phyloP scores from a whole-genome alignment of 1,284 basidiomycete genomes.

The Apiotrichum akiyoshidainum region DNA sequence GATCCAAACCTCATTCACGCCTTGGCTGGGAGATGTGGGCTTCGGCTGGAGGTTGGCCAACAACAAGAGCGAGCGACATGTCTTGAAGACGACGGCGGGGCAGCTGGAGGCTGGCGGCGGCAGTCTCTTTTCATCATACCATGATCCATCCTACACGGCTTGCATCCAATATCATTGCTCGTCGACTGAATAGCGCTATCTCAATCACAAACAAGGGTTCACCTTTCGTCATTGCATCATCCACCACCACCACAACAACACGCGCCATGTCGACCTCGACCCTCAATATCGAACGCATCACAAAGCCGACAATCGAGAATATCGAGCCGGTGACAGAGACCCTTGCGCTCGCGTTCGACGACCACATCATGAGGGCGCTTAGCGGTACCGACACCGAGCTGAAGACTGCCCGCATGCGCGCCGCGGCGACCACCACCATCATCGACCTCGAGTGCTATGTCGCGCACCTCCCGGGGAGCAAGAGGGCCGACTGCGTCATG shows the following conservation, averaged over 20 bases:
- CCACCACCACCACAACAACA: not conserved
- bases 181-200: not conserved
- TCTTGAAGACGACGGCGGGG: no score
- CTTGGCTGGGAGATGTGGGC: no score
- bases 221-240: not conserved
- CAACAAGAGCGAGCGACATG: no score
- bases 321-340: not conserved
- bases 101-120: no score
- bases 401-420: slow-evolving; percentile 3
- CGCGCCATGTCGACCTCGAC: not conserved
- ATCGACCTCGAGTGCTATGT: slow-evolving; percentile 4
- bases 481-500: slow-evolving; percentile 7
- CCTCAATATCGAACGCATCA: not conserved
- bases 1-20: no score
- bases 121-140: no score
- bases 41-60: no score
- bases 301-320: not conserved
- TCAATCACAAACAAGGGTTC: no score
- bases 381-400: not conserved
- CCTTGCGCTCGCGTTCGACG: slow-evolving; percentile 4
- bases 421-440: not conserved
- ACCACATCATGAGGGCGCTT: not conserved
- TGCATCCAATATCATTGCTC: not conserved
- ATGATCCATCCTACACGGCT: no score
- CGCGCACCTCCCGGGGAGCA: not conserved